These are phyloP conservation scores for Ceratobasidium sp. DNA, from an alignment of 1,284 basidiomycete genomes.

Conservation along the genomic window DNA sequence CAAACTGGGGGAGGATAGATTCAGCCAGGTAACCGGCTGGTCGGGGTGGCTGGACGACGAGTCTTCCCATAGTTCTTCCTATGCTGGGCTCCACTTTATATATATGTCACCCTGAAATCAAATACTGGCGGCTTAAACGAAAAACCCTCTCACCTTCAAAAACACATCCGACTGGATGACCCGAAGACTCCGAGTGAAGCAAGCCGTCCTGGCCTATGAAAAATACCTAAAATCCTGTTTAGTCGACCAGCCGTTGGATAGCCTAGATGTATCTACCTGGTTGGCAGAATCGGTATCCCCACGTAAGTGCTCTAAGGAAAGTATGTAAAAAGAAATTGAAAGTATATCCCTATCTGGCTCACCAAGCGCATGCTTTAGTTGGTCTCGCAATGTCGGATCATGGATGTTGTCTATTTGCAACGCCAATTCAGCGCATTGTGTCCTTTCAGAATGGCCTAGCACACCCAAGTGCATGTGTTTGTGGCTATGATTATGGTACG, in stretches of 20 bases:
- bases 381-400: neutral
- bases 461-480: constrained; percentile 4
- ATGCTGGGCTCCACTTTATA: too few species aligned
- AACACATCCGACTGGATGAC: neutral
- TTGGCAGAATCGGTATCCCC: too few species aligned
- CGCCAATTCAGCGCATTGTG: neutral
- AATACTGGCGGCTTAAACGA: neutral
- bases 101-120: neutral
- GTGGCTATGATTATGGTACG: neutral
- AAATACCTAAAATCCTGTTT: neutral
- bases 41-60: too few species aligned
- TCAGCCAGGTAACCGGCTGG: too few species aligned
- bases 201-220: constrained; percentile 1
- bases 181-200: constrained; percentile 5
- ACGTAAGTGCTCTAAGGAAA: too few species aligned
- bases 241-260: neutral
- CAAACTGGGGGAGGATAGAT: too few species aligned
- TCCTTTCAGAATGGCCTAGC: neutral
- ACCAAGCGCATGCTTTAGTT: too few species aligned
- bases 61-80: too few species aligned
- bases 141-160: neutral
- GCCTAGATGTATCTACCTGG: neutral
- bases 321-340: neutral
- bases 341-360: neutral
- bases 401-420: neutral